phyloP scores from a whole-genome alignment of 176 grass and related monocot species.

The Lolium rigidum region DNA sequence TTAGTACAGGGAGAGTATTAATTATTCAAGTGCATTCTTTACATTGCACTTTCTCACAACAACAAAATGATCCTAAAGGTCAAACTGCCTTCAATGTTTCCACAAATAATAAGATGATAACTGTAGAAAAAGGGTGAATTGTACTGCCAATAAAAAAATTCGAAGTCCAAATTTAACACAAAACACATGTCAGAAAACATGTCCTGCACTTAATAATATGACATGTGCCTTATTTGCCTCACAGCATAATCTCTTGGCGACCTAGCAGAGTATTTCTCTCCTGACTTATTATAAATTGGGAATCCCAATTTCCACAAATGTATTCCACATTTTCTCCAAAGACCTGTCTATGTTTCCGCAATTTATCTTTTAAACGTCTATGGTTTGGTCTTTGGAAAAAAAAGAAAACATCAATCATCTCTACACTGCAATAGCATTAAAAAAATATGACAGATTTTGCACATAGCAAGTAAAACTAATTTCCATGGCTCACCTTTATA shows the following conservation, averaged over 20 bases:
- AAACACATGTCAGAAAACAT: neutral
- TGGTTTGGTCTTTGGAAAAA: neutral
- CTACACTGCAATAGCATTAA: neutral
- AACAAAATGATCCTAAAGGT: constrained; percentile 7
- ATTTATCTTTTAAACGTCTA: neutral
- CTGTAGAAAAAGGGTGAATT: neutral
- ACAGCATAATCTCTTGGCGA: neutral
- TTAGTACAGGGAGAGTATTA: no score
- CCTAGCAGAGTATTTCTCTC: constrained; percentile 9
- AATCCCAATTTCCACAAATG: neutral
- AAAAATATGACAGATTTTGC: neutral
- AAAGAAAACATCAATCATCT: neutral
- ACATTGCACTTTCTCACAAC: neutral
- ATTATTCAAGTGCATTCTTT: no score
- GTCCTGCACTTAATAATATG: constrained; percentile 3
- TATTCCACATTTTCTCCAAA: neutral
- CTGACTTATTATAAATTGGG: neutral
- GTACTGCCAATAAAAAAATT: neutral
- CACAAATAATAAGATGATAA: neutral
- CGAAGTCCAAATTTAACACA: neutral
- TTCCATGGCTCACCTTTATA: neutral
- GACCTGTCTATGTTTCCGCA: neutral
- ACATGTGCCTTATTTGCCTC: constrained; percentile 20
- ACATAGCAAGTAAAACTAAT: neutral
- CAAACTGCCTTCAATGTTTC: constrained; percentile 18